Conservation (phyloP, 2,329 filamentous ascomycete species). For the Aureobasidium sp. region DNA sequence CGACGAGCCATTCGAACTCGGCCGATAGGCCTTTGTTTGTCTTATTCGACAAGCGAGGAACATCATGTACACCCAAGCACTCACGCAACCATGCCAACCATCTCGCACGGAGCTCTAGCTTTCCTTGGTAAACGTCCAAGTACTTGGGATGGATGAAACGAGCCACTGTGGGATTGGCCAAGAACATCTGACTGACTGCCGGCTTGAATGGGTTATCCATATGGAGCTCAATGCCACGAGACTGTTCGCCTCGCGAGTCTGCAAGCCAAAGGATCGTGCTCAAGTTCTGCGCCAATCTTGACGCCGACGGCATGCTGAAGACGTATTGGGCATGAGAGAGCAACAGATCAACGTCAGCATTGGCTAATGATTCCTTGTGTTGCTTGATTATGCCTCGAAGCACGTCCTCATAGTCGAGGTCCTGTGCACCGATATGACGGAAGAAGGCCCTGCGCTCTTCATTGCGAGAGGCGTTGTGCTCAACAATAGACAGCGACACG, state of each 20-base stretch:
- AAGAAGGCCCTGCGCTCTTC: neutral
- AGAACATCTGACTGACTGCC: neutral
- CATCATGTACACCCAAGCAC: neutral
- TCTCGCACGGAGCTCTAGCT: neutral
- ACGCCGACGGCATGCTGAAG: neutral
- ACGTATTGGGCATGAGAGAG: neutral
- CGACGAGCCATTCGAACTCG: constrained; percentile 2
- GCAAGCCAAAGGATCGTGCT: neutral
- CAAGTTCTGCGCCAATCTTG: neutral
- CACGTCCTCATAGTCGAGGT: neutral
- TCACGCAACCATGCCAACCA: constrained; percentile 4
- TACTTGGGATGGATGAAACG: constrained; percentile 9
- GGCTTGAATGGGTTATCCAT: neutral
- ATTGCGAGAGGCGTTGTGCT: neutral
- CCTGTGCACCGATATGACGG: neutral
- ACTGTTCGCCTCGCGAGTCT: neutral
- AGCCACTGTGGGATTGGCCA: neutral
- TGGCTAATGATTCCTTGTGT: neutral
- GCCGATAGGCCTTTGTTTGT: neutral
- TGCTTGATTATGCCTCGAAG: neutral
- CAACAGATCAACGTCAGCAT: neutral
- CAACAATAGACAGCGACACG: constrained; percentile 14
- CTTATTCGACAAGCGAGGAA: neutral
- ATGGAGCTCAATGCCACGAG: neutral
- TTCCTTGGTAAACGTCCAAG: neutral